phyloP scores from a whole-genome alignment of 2,329 filamentous ascomycete genomes.

The Hortaea sp. region DNA sequence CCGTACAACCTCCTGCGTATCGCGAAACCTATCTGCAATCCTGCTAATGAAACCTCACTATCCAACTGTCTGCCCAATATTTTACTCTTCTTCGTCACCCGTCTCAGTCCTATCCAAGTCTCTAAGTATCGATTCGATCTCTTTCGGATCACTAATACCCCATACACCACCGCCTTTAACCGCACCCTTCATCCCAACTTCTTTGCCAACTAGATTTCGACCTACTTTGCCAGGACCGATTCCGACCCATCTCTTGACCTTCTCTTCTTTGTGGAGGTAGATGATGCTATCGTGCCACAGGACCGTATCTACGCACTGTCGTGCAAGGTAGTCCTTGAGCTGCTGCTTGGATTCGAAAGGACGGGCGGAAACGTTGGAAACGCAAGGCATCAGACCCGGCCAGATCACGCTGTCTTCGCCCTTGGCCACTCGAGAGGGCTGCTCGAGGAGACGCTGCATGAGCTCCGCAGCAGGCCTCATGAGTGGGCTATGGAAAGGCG shows the following conservation, averaged over 20 bases:
- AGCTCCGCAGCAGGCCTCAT: slow-evolving; percentile 75
- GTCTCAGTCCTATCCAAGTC: slow-evolving; percentile 39
- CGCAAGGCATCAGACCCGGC: slow-evolving; percentile 63
- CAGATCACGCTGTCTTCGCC: slow-evolving; percentile 62
- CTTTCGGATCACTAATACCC: slow-evolving; percentile 71
- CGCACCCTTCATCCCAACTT: slow-evolving; percentile 77
- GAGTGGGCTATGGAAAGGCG: slow-evolving; percentile 82
- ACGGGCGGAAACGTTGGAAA: slow-evolving; percentile 76
- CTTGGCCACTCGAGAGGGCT: slow-evolving; percentile 41
- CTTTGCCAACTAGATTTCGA: slow-evolving; percentile 85
- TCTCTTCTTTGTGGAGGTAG: slow-evolving; percentile 75
- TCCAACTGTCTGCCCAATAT: background rate
- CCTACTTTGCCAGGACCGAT: slow-evolving; percentile 92
- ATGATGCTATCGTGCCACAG: slow-evolving; percentile 90
- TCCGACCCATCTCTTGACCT: slow-evolving; percentile 76
- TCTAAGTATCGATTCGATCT: slow-evolving; percentile 36
- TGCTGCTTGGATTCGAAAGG: slow-evolving; percentile 66
- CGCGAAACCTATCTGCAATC: no score
- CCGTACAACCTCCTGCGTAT: no score
- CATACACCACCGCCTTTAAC: slow-evolving; percentile 87
- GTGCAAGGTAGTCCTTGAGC: slow-evolving; percentile 66
- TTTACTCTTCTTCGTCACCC: slow-evolving; percentile 24
- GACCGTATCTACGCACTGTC: slow-evolving; percentile 84
- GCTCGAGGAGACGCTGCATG: slow-evolving; percentile 58
- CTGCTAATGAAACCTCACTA: no score